phyloP scores from a whole-genome alignment of 768 basidiomycete species.

The Chalciporus chontae region DNA sequence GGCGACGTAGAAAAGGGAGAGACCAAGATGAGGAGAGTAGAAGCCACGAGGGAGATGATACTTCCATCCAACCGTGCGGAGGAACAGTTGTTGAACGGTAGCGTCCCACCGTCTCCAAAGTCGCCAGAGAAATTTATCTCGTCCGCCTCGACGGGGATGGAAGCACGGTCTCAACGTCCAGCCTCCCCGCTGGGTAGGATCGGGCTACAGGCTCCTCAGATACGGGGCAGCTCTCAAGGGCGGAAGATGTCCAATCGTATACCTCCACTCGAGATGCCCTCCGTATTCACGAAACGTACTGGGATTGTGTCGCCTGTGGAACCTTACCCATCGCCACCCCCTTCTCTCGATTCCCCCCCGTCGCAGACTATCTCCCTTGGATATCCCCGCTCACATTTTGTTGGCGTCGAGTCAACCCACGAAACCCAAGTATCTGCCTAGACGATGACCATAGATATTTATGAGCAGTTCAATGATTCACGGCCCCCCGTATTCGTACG shows the following conservation, averaged over 20 bases:
- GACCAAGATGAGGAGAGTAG: slow-evolving; percentile 76
- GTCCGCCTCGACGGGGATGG: slow-evolving; percentile 26
- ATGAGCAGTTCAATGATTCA: slow-evolving; percentile 5
- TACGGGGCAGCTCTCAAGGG: slow-evolving; percentile 10
- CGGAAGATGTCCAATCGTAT: slow-evolving; percentile 15
- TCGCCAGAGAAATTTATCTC: not conserved
- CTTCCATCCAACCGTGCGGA: slow-evolving; percentile 69
- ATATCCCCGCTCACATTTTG: slow-evolving; percentile 6
- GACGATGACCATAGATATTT: slow-evolving; percentile 21
- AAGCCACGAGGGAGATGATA: slow-evolving; percentile 64
- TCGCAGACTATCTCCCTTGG: slow-evolving; percentile 11
- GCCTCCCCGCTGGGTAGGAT: slow-evolving; percentile 2
- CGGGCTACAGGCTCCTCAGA: slow-evolving; percentile 3
- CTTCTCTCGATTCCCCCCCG: slow-evolving; percentile 26
- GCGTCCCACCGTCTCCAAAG: slow-evolving; percentile 27
- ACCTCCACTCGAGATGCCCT: slow-evolving; percentile 16
- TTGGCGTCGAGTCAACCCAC: slow-evolving; percentile 3
- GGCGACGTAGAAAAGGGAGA: slow-evolving; percentile 91
- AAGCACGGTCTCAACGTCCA: slow-evolving; percentile 17
- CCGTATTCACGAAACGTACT: slow-evolving; percentile 23
- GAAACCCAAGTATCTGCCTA: slow-evolving; percentile 18
- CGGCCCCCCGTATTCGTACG: not conserved
- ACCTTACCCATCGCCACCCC: slow-evolving; percentile 51
- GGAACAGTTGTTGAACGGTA: slow-evolving; percentile 44
- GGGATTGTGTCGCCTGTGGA: slow-evolving; percentile 30